Evolutionary conservation across 176 grass and related monocot genomes (phyloP).

Genomic region (Hsuehochloa calcarea): DNA sequence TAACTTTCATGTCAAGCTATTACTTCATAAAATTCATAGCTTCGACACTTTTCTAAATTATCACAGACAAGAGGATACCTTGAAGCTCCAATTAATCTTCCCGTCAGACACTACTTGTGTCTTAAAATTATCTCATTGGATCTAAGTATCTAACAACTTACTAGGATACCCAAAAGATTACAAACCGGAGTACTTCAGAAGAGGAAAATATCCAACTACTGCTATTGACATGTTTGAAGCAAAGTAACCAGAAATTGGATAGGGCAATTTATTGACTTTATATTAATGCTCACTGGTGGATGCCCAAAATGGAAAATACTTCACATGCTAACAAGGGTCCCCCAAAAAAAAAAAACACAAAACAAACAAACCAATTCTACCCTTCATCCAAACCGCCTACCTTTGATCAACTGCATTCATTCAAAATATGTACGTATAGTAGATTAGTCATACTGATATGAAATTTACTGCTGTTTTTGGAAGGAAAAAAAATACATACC

Average conservation of each 20-base stretch:
- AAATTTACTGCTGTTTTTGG: background rate
- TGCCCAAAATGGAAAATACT: background rate
- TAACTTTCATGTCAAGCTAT: background rate
- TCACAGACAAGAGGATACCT: background rate
- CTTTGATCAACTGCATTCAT: background rate
- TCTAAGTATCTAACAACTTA: background rate
- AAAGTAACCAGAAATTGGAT: background rate
- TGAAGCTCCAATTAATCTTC: background rate
- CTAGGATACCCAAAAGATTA: background rate
- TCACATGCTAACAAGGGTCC: background rate
- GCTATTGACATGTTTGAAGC: background rate
- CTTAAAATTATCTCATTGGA: background rate
- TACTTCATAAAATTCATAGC: background rate
- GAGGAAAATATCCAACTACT: background rate
- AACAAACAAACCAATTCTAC: background rate
- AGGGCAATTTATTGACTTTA: background rate
- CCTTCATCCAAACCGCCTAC: background rate
- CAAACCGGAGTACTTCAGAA: background rate
- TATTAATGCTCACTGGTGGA: background rate
- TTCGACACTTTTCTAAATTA: background rate
- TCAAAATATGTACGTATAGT: background rate
- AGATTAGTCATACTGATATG: background rate
- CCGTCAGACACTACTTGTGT: background rate
- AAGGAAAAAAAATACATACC: conserved; percentile 33
- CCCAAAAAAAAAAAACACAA: too few species aligned